Conservation (phyloP, 75 land plant genomes). For the Pinus taeda region DNA sequence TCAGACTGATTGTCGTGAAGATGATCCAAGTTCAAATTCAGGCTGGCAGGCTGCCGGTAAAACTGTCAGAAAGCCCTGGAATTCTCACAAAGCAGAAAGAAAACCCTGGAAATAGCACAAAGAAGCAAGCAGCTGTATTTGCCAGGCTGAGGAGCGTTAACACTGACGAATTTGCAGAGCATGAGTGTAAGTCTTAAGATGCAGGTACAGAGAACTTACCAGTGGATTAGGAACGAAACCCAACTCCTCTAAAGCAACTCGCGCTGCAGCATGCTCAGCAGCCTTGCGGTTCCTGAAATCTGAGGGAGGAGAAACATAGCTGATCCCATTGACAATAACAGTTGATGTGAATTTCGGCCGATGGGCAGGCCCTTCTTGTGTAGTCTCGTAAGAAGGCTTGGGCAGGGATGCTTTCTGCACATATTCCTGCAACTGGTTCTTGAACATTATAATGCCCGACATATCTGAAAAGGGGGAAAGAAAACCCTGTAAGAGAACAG, state of each 20-base stretch:
- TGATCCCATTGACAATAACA: conserved; percentile 2
- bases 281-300: conserved; percentile 3
- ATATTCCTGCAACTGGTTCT: conserved; percentile 17
- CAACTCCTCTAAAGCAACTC: conserved; percentile 9
- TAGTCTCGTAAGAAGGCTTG: conserved; percentile 9
- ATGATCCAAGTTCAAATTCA: no score
- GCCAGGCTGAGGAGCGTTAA: background rate
- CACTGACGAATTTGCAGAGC: background rate
- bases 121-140: background rate
- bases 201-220: conserved; percentile 7
- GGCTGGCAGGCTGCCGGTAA: no score
- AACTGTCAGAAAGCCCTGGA: no score
- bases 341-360: conserved; percentile 9
- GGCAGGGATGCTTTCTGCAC: conserved; percentile 14
- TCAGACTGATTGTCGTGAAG: no score
- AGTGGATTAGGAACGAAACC: conserved; percentile 12
- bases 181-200: background rate
- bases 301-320: conserved; percentile 7
- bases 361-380: conserved; percentile 17
- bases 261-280: conserved; percentile 27
- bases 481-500: background rate
- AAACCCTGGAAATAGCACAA: no score
- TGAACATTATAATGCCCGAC: conserved; percentile 9
- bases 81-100: no score
- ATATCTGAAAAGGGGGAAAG: background rate